Conservation (phyloP, 805 yeast genomes). For the Cyberlindnera subsufficiens region DNA sequence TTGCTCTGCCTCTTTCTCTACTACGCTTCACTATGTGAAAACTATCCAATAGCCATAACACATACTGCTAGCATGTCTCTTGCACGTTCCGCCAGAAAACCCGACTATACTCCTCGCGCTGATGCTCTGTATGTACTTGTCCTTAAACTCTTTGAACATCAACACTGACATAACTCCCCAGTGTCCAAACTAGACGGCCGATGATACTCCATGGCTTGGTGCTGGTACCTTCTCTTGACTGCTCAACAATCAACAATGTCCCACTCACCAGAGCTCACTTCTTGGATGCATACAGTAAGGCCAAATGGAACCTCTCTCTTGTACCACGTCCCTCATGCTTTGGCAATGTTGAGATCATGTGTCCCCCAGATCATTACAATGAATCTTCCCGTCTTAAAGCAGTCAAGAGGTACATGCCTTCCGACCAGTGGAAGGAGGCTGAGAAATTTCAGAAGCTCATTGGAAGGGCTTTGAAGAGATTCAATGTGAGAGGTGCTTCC, state of each 20-base stretch:
- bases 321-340: constrained; percentile 54
- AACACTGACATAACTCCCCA: no score
- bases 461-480: constrained; percentile 32
- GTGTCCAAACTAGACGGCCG: no score
- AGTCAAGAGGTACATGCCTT: constrained; percentile 33
- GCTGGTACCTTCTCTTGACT: not conserved
- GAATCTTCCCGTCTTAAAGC: constrained; percentile 41
- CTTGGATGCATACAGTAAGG: constrained; percentile 49
- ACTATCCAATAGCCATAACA: no score
- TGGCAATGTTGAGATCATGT: constrained; percentile 38
- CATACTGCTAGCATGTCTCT: no score
- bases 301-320: constrained; percentile 49
- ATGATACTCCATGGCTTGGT: no score
- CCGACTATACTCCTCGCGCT: no score
- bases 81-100: no score
- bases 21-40: no score
- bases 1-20: no score
- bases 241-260: constrained; percentile 17
- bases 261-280: constrained; percentile 48
- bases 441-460: constrained; percentile 33
- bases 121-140: no score
- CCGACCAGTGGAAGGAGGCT: constrained; percentile 45
- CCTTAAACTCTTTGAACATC: no score
- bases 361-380: constrained; percentile 53
- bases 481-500: constrained; percentile 46